Base-by-base conservation (phyloP, 2,329 filamentous ascomycete genomes). In the Sporothrix brasiliensis region DNA sequence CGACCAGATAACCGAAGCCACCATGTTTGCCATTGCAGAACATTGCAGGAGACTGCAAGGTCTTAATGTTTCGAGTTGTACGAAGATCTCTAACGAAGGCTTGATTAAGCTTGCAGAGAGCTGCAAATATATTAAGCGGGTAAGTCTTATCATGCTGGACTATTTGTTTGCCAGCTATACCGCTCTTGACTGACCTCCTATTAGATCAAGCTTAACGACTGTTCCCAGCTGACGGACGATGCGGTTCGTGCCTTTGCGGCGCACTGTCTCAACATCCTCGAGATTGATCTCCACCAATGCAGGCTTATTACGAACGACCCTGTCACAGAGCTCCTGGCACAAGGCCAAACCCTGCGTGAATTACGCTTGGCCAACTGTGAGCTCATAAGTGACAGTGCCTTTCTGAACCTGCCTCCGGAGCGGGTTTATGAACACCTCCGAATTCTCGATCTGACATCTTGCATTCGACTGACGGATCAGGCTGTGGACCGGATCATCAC, bases 281-380 rank as follows among this genome's bases (percentile, higher is more conserved):
- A 99, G 80, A 97, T 99, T 73, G 95, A 99, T 78, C 87, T 99
- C 16, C 92, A 97, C 75, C 91, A 93, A 75, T 97, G 95, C 82
- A 86, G 84, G 69, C 86, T 89, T 60, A 89, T 99, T 74, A 92
- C 92, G 73, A 95, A 96, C 77, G 87, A 89, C 30, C 92, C 95
- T 0, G 87, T 99, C 65, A 94, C 92, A 0, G 87, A 91, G 2
- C 87, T 99, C 16, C 85, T 99, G 65, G 86, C 88, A 27, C 90
- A 91, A 74, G 91, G 94, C 34, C 89, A 88, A 67, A 90, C 94
- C 69, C 86, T 99, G n/a, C 91, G 95, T 68, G 95, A 99, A 81
- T 83, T 99, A 39, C 90, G 94, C 21, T 85, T 99, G 4, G 92
- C 92, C 19, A 91, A 91, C 79, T 98, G 95, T 81, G 88, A 90